Base-by-base conservation (phyloP, 805 yeast species). In the Pichia insulana region DNA sequence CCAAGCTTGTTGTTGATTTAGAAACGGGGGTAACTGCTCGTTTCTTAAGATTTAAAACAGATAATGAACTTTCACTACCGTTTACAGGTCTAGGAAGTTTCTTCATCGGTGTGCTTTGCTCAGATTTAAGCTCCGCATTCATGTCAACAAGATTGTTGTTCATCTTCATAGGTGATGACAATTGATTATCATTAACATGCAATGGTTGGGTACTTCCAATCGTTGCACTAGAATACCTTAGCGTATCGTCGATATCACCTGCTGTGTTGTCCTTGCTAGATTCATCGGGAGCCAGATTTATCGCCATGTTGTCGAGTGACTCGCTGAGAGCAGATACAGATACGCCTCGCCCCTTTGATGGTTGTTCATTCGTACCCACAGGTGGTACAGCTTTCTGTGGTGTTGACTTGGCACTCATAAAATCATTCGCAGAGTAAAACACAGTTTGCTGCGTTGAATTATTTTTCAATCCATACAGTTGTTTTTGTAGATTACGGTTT, bases 401-500 rank as follows among this genome's bases (percentile, higher is more conserved):
- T 22, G 28, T 6, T 9, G 34, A 19, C 28, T 44, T 26, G 19
- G 25, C 19, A 7, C 36, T 40, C 30, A 16, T 31, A 22, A 67
- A 57, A 41, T 67, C 68, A 0, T 66, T 55, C 1, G 71, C 71
- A 2, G 71, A 66, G 12, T 62, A 65, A 51, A 56, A 67, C 3
- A 62, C 58, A 28, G 65, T 70, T 7, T 48, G 45, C 18, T 53
- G 57, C 4, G 58, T 48, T 6, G 56, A 44, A 30, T 54, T 51
- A n/a, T 58, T 54, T 3, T 58, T 51, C 13, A 54, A 36, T 25
- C 47, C 50, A 33, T 59, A 55, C 13, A 54, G 44, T 11, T 48
- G 46, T 17, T 43, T 45, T 8, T 44, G 43, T 36, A 22, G 8
- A 6, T 22, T 22, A 22, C 25, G 5, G 25, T 56, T 57, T 4